Conservation (phyloP, 2,329 filamentous ascomycete genomes). For the Remersonia thermophila region DNA sequence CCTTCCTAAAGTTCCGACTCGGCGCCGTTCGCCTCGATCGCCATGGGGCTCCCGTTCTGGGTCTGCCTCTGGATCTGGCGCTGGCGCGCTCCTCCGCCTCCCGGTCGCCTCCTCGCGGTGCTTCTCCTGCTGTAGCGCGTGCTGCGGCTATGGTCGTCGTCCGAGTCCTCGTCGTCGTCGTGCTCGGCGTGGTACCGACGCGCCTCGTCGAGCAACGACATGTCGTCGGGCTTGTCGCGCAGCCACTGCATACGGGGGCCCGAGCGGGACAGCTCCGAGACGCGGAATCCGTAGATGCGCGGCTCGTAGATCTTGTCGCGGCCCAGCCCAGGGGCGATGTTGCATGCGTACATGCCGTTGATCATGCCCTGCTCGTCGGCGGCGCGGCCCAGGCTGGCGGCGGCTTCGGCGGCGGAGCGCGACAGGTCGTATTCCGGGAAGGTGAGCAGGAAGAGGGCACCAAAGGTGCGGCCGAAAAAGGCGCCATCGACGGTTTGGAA, state of each 20-base stretch:
- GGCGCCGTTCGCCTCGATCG: slow-evolving; percentile 40
- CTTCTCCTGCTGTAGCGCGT: slow-evolving; percentile 26
- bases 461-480: slow-evolving; percentile 96
- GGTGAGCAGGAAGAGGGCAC: slow-evolving; percentile 93
- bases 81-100: slow-evolving; percentile 27
- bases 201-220: slow-evolving; percentile 77
- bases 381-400: slow-evolving; percentile 29
- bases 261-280: slow-evolving; percentile 78
- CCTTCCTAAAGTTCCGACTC: slow-evolving; percentile 39
- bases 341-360: slow-evolving; percentile 77
- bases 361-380: slow-evolving; percentile 42
- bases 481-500: slow-evolving; percentile 97
- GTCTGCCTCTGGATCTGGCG: slow-evolving; percentile 31
- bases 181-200: slow-evolving; percentile 40
- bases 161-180: slow-evolving; percentile 42
- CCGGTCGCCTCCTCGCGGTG: slow-evolving; percentile 31
- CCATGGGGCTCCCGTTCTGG: slow-evolving; percentile 46
- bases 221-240: slow-evolving; percentile 66
- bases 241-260: slow-evolving; percentile 97
- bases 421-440: slow-evolving; percentile 91
- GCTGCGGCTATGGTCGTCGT: slow-evolving; percentile 30
- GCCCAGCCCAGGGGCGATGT: slow-evolving; percentile 81
- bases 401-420: slow-evolving; percentile 52
- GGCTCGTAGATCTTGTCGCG: slow-evolving; percentile 79
- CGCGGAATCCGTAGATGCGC: slow-evolving; percentile 90